Evolutionary conservation across 208 protist genomes (phyloP).

Genomic region (Sergeia podlipaevii): DNA sequence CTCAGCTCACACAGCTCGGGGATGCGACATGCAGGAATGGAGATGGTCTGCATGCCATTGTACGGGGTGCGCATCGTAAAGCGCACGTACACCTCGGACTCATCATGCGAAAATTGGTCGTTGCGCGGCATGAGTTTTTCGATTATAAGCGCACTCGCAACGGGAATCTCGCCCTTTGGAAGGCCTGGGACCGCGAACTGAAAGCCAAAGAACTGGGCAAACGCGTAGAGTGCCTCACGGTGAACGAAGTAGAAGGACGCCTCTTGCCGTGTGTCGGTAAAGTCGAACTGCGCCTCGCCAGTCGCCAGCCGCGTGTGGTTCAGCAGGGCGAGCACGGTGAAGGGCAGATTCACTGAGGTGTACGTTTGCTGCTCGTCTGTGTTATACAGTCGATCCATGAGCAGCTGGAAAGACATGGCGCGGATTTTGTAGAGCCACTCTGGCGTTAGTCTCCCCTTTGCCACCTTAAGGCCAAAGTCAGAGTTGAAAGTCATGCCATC

Average conservation of each 20-base stretch:
- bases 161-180: slow-evolving; percentile 64
- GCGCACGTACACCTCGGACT: slow-evolving; percentile 43
- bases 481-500: slow-evolving; percentile 82
- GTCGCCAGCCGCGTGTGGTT: slow-evolving; percentile 36
- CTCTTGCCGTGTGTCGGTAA: slow-evolving; percentile 59
- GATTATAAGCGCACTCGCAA: slow-evolving; percentile 65
- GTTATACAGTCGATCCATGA: slow-evolving; percentile 73
- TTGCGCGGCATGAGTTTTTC: slow-evolving; percentile 53
- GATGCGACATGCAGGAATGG: slow-evolving; percentile 46
- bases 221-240: slow-evolving; percentile 80
- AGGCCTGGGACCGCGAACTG: slow-evolving; percentile 59
- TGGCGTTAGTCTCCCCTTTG: slow-evolving; percentile 35
- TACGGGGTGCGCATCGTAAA: slow-evolving; percentile 66
- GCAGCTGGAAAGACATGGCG: slow-evolving; percentile 64
- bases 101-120: slow-evolving; percentile 31
- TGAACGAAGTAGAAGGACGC: slow-evolving; percentile 79
- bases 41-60: slow-evolving; percentile 52
- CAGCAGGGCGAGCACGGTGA: slow-evolving; percentile 43
- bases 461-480: slow-evolving; percentile 55
- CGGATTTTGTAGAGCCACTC: slow-evolving; percentile 60
- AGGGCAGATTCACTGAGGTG: slow-evolving; percentile 71
- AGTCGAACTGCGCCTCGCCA: slow-evolving; percentile 36
- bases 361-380: slow-evolving; percentile 86
- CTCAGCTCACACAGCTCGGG: slow-evolving; percentile 68
- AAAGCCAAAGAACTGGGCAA: slow-evolving; percentile 82